These are phyloP conservation scores for Aureobasidium namibiae DNA, from an alignment of 2,329 filamentous ascomycete species.

Conservation along the genomic window DNA sequence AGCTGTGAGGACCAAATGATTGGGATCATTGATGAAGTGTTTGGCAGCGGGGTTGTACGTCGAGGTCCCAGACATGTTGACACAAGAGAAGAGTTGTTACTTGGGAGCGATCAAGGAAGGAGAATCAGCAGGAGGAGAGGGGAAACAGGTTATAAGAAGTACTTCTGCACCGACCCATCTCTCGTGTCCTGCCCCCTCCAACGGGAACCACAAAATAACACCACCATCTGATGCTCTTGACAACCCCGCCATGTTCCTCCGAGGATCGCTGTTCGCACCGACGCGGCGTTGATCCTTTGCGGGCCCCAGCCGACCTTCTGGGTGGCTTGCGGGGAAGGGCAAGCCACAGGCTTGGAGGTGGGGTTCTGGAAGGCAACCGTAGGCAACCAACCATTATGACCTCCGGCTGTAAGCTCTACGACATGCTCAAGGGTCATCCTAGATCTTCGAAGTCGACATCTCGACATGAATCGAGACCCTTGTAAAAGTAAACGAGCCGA, in stretches of 20 bases:
- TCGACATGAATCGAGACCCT: too few species aligned
- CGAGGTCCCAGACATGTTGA: conserved; percentile 8
- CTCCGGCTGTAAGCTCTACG: background rate
- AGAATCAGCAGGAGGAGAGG: background rate
- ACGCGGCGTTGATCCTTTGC: background rate
- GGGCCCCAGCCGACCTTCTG: background rate
- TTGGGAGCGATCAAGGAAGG: background rate
- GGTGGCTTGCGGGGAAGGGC: conserved; percentile 1
- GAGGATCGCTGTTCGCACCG: conserved; percentile 8
- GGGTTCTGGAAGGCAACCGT: background rate
- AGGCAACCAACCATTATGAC: too few species aligned
- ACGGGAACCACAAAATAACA: conserved; percentile 4
- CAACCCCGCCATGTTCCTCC: conserved; percentile 3
- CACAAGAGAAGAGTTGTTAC: background rate
- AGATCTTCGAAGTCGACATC: background rate
- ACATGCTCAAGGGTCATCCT: background rate
- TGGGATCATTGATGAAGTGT: conserved; percentile 84
- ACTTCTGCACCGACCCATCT: background rate
- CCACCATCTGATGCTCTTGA: background rate
- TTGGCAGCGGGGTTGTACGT: conserved; percentile 38
- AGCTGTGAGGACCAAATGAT: conserved; percentile 67
- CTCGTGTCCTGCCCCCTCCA: conserved; percentile 5
- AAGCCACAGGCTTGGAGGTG: background rate
- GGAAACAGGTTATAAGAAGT: background rate
- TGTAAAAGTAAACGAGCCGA: background rate